These are phyloP conservation scores for Tremellales sp. DNA, from an alignment of 1,284 basidiomycete genomes.

Conservation along the genomic window DNA sequence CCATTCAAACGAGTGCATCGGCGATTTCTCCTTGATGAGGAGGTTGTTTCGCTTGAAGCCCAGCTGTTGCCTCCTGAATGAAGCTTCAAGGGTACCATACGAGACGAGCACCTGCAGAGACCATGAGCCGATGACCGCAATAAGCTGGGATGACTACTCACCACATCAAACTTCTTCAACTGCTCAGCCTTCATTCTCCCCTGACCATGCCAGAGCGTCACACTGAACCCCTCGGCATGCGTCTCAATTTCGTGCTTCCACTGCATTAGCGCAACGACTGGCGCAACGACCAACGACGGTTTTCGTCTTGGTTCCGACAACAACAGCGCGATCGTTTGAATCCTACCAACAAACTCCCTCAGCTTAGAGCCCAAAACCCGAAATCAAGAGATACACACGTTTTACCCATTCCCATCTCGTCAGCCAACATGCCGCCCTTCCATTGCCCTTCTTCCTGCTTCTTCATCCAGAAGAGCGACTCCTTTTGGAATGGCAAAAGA, in stretches of 20 bases:
- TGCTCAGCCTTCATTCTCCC: slow-evolving; percentile 57
- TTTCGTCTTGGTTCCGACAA: slow-evolving; percentile 61
- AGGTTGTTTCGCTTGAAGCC: slow-evolving; percentile 85
- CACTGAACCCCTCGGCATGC: slow-evolving; percentile 69
- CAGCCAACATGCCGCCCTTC: slow-evolving; percentile 90
- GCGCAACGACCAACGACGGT: slow-evolving; percentile 90
- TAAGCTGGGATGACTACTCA: slow-evolving; percentile 46
- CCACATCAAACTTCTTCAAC: slow-evolving; percentile 83
- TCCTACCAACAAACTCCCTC: slow-evolving; percentile 54
- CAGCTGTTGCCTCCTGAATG: slow-evolving; percentile 85
- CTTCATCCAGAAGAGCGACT: slow-evolving; percentile 94
- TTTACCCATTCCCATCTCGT: slow-evolving; percentile 82
- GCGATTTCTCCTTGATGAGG: slow-evolving; percentile 83
- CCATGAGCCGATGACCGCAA: slow-evolving; percentile 29
- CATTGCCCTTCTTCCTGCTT: slow-evolving; percentile 85
- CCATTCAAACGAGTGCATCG: slow-evolving; percentile 84
- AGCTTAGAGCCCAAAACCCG: neutral
- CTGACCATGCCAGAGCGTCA: slow-evolving; percentile 88
- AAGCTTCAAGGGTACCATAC: slow-evolving; percentile 84
- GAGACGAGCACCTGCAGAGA: slow-evolving; percentile 40
- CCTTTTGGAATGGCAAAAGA: slow-evolving; percentile 71
- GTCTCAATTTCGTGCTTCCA: slow-evolving; percentile 92
- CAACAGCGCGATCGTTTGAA: slow-evolving; percentile 90
- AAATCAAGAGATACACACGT: slow-evolving; percentile 27
- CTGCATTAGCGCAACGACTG: slow-evolving; percentile 97